phyloP scores from a whole-genome alignment of 2,329 filamentous ascomycete species.

The Curvularia lunata region DNA sequence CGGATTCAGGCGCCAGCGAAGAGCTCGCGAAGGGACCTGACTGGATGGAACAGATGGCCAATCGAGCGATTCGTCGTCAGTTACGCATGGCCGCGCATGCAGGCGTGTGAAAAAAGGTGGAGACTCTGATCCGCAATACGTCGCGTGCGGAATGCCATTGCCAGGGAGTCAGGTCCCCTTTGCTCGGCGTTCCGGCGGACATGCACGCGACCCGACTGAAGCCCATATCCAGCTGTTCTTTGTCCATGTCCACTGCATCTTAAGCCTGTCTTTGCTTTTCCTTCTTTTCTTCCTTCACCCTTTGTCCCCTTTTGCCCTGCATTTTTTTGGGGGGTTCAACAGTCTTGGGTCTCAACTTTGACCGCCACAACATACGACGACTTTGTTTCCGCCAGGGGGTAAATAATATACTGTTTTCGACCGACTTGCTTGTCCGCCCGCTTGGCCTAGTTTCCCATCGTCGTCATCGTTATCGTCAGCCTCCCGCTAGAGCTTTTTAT shows the following conservation, averaged over 20 bases:
- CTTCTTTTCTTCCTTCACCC: conserved; percentile 1
- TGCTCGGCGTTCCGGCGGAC: conserved; percentile 11
- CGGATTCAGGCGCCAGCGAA: no score
- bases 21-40: no score
- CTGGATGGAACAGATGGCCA: no score
- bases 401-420: conserved; percentile 1
- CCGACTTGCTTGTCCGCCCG: background rate
- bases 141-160: conserved; percentile 3
- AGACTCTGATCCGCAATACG: conserved; percentile 13
- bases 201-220: conserved; percentile 14
- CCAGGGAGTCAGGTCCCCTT: conserved; percentile 10
- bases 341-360: background rate
- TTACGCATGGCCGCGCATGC: conserved; percentile 3
- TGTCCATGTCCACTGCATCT: conserved; percentile 5
- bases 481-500: background rate
- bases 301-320: conserved; percentile 13
- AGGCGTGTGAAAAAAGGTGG: conserved; percentile 8
- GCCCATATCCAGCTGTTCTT: conserved; percentile 1
- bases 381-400: background rate
- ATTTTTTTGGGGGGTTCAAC: background rate
- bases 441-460: background rate
- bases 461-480: background rate
- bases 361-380: background rate
- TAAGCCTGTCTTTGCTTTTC: conserved; percentile 8
- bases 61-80: background rate